Conservation (phyloP, 139 green algal genomes). For the Astrephomene gubernaculifera region DNA sequence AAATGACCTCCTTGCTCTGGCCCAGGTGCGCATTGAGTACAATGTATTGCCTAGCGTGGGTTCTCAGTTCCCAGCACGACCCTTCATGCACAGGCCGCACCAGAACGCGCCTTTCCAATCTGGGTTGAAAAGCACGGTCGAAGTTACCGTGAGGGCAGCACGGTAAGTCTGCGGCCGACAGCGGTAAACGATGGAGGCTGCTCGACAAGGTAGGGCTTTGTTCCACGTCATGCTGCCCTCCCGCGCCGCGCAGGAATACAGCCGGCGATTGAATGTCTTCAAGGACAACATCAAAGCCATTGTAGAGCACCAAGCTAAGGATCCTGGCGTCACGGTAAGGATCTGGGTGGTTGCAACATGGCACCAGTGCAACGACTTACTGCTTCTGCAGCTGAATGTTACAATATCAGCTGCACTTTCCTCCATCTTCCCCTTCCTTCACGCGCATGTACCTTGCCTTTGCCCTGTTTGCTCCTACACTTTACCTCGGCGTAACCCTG, state of each 20-base stretch:
- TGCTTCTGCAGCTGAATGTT: background rate
- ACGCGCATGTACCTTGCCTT: too few relatives aligned
- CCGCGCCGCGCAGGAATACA: background rate
- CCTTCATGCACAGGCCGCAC: background rate
- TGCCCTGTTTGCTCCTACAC: too few relatives aligned
- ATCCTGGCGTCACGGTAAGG: constrained; percentile 18
- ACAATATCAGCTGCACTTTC: background rate
- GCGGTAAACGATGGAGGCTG: background rate
- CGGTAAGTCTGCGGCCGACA: background rate
- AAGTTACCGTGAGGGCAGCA: background rate
- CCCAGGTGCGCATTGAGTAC: background rate
- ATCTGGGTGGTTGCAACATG: too few relatives aligned
- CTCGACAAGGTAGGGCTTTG: background rate
- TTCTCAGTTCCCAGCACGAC: background rate
- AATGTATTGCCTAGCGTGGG: too few relatives aligned
- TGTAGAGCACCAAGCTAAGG: background rate
- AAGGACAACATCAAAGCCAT: background rate
- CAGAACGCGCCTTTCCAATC: background rate
- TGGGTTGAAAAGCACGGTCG: background rate
- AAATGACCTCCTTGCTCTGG: background rate
- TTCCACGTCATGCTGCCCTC: background rate
- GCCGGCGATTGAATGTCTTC: background rate
- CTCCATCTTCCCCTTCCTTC: too few relatives aligned
- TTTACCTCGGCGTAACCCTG: too few relatives aligned
- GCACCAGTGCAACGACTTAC: background rate